A percentile compares a stretch with the other conserved stretches of the same genome.
phyloP scores from a whole-genome alignment of 805 yeast species.

The Vanderwaltozyma tropicalis region DNA sequence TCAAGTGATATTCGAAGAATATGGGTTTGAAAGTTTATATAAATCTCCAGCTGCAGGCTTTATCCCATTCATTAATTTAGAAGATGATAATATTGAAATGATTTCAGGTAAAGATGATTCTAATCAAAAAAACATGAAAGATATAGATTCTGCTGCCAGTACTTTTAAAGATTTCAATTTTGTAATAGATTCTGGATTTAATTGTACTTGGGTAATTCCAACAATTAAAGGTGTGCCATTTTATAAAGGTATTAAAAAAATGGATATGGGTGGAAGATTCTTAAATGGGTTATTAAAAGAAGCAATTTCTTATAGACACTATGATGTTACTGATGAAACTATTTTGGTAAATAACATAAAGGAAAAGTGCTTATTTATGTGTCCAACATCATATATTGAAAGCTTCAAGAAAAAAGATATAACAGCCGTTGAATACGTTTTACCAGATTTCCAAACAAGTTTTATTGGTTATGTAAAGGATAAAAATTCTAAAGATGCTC shows the following conservation, averaged over 20 bases:
- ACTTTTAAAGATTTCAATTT: conserved; percentile 52
- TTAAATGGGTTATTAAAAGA: conserved; percentile 78
- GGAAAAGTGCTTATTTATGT: conserved; percentile 39
- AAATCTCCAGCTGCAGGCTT: conserved; percentile 53
- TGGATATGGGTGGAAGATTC: conserved; percentile 81
- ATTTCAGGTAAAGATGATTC: conserved; percentile 16
- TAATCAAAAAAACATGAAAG: neutral
- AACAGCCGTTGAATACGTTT: conserved; percentile 53
- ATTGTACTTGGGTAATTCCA: conserved; percentile 80
- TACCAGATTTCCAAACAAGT: conserved; percentile 82
- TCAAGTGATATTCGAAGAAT: conserved; percentile 90
- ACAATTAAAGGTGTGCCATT: conserved; percentile 66
- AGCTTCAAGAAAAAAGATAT: conserved; percentile 23
- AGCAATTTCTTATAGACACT: conserved; percentile 78
- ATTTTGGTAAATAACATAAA: conserved; percentile 75
- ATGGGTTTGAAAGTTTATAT: conserved; percentile 62
- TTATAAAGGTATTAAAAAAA: conserved; percentile 64
- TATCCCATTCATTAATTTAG: conserved; percentile 47
- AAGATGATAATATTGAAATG: conserved; percentile 4
- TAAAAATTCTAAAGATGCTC: conserved; percentile 18
- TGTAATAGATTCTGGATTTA: conserved; percentile 82
- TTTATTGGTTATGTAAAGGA: conserved; percentile 59
- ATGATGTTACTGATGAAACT: conserved; percentile 88
- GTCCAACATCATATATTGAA: conserved; percentile 40
- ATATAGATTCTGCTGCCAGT: neutral